Base-by-base conservation (phyloP, 2,329 filamentous ascomycete genomes). In the Emericellopsis cladophorae region DNA sequence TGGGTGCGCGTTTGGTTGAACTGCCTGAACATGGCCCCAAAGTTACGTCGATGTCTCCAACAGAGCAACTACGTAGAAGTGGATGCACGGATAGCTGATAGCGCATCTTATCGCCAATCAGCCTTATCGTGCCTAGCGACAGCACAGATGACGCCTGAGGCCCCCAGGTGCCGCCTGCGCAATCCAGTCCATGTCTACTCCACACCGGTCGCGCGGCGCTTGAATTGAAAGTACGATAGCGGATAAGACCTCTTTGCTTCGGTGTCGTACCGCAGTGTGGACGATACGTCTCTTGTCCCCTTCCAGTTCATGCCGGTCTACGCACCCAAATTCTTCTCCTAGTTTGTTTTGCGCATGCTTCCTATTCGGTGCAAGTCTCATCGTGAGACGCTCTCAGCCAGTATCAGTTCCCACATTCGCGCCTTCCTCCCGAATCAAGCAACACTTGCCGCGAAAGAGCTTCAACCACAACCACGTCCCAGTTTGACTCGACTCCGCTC, bases 161-260 rank as follows among this genome's bases (percentile, higher is more conserved):
- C 33, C 33, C 26, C 26, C 26, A 29, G 26, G 26, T 29, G 26
- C 26, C 26, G 26, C 26, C 26, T 12, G 26, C 26, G 26, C 12
- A 29, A 29, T 9, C 26, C 9, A 29, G 12, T 12, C 12, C 7
- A 35, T 8, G 12, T 12, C 12, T n/a, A 35, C 33, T 35, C 33
- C 18, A 15, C 33, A n/a, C 33, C 12, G 26, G 12, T 29, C 38
- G 38, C 39, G 39, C 31, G 21, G 10, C 21, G 39, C 15, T n/a
- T 12, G 8, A 31, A 11, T 31, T 23, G 26, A 23, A 39, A 26
- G 37, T 23, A 41, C 40, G 41, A 39, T 39, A 43, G 37, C 41
- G 37, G 41, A 43, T 43, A 43, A 43, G 41, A 32, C 21, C 37
- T 41, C 26, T 29, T 29, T 29, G 26, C 26, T 29, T 29, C 12